A percentile compares a stretch with the other conserved stretches of the same genome.
These are phyloP conservation scores for Phialocephala subalpina DNA, from an alignment of 2,329 filamentous ascomycete genomes.

Conservation along the genomic window DNA sequence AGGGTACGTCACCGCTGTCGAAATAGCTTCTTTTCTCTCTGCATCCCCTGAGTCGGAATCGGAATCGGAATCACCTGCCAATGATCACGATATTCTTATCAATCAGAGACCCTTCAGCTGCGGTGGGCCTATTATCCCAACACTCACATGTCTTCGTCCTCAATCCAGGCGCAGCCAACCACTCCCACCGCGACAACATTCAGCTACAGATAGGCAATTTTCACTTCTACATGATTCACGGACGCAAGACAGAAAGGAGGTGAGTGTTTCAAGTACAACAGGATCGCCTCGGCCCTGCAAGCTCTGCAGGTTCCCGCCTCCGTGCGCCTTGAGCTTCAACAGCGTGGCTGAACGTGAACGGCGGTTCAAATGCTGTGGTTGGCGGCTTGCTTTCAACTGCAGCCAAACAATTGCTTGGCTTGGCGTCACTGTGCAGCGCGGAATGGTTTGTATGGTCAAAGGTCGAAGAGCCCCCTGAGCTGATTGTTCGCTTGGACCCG, in stretches of 20 bases:
- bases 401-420: slow-evolving; percentile 2
- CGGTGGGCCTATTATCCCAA: neutral
- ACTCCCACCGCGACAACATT: neutral
- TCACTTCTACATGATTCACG: slow-evolving; percentile 7
- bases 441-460: neutral
- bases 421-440: slow-evolving; percentile 19
- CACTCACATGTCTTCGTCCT: neutral
- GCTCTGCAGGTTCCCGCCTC: slow-evolving; percentile 24
- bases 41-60: slow-evolving; percentile 9
- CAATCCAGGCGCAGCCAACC: slow-evolving; percentile 3
- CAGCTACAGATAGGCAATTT: neutral
- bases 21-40: neutral
- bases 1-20: slow-evolving; percentile 18
- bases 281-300: slow-evolving; percentile 2
- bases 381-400: neutral
- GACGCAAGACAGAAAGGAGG: neutral
- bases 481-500: neutral
- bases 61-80: slow-evolving; percentile 11
- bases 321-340: slow-evolving; percentile 16
- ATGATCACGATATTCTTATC: neutral
- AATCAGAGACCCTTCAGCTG: neutral
- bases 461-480: slow-evolving; percentile 13
- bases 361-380: neutral
- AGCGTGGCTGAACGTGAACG: neutral
- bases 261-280: slow-evolving; percentile 22